These are phyloP conservation scores for Elaeis guineensis DNA, from an alignment of 176 grass and related monocot genomes.

Conservation along the genomic window DNA sequence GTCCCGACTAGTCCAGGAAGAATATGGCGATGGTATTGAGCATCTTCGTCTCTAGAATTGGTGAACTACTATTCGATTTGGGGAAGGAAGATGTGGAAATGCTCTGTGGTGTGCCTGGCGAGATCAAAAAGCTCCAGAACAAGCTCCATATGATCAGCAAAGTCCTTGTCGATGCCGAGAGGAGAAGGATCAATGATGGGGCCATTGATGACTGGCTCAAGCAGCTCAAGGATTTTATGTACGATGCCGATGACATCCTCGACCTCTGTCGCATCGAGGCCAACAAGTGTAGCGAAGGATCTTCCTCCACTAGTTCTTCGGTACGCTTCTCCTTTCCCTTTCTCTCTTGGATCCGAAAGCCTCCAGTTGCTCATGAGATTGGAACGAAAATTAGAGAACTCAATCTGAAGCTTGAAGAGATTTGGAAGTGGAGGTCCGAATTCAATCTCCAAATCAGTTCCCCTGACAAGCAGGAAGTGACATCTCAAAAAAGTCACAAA, in stretches of 20 bases:
- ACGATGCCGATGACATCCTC: conserved; percentile 26
- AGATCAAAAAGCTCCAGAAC: conserved; percentile 23
- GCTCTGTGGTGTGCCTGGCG: conserved; percentile 29
- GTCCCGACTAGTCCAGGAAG: no score
- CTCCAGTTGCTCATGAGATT: conserved; percentile 12
- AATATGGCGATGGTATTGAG: not conserved
- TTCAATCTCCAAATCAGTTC: no score
- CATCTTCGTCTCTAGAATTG: conserved; percentile 22
- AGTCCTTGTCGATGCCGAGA: no score
- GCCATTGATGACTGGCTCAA: no score
- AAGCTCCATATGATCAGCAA: not conserved
- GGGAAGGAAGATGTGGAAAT: conserved; percentile 18
- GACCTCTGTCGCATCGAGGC: conserved; percentile 31
- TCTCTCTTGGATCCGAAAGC: conserved; percentile 19
- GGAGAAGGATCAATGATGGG: no score
- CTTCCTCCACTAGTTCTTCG: not conserved
- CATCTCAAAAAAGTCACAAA: no score
- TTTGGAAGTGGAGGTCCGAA: no score
- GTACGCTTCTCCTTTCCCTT: not conserved
- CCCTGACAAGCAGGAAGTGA: no score
- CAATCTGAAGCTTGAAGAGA: not conserved
- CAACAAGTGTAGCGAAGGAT: not conserved
- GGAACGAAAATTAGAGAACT: conserved; percentile 15
- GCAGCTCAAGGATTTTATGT: conserved; percentile 36
- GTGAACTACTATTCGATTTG: conserved; percentile 6